Evolutionary conservation across 2,329 filamentous ascomycete genomes (phyloP), one percentile per base, ranked within the genome.

Genomic region (Trichoderma sp.): DNA sequence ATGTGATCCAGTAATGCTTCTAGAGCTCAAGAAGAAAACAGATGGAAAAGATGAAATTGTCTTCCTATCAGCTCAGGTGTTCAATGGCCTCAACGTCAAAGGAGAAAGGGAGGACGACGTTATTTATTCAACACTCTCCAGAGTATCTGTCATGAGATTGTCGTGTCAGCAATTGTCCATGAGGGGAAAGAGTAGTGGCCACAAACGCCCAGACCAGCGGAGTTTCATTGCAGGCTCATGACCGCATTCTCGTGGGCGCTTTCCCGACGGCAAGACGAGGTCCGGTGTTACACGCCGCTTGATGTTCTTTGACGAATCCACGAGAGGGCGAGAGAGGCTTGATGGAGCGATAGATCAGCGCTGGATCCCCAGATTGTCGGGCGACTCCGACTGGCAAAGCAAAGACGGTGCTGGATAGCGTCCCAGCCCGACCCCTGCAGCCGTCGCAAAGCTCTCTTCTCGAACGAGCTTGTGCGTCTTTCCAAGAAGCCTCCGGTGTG

Each of bases 391-490:
- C 39, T 34, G 62, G 43, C 43, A 56, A 28, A 26, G 28, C 30
- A 63, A 28, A 26, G 21, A 47, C 53, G 61, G 57, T n/a, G 70
- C 43, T 63, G 64, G 7, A 53, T 51, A 57, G 58, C 32, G 56
- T 28, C 56, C 70, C 66, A 30, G 21, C 56, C 60, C 62, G 63
- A 72, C 57, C 36, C 65, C 71, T 72, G 71, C 71, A 72, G 71
- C 71, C 71, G 71, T 72, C 71, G 71, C 71, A 72, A 72, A 70
- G 66, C 53, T 51, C n/a, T 21, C 26, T 34, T 53, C 47, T 34
- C 24, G 43, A 56, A 36, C 43, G 28, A 47, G 53, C 60, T 51
- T 32, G 21, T 53, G 65, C 18, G 14, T 39, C 26, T 62, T 24
- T 24, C 39, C 14, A 51, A 51, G 58, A 36, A 21, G 34, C 60